Conservation (phyloP, 192 early-diverging fungal genomes). For the Backusella parvicylindrica region DNA sequence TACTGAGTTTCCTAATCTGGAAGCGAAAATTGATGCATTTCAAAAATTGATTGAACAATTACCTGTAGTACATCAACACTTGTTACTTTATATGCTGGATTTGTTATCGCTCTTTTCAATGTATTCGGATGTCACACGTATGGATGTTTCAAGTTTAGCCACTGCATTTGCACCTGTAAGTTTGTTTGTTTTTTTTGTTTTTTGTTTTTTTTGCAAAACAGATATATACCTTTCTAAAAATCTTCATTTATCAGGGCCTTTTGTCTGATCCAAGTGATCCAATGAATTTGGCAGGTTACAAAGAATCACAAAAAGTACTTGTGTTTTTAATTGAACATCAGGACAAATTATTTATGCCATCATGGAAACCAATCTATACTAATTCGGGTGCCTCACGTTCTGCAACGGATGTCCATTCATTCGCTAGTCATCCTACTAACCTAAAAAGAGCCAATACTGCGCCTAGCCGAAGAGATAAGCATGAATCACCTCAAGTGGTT, state of each 20-base stretch:
- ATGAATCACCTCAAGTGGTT: constrained; percentile 15
- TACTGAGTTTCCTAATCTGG: not conserved
- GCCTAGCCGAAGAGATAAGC: constrained; percentile 6
- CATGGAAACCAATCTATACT: constrained; percentile 50
- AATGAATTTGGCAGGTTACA: constrained; percentile 69
- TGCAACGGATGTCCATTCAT: not conserved
- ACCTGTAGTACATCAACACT: constrained; percentile 53
- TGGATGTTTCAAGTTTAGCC: constrained; percentile 69
- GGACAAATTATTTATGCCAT: constrained; percentile 39
- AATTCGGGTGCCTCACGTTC: not conserved
- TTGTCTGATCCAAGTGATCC: constrained; percentile 66
- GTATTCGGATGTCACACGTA: constrained; percentile 51
- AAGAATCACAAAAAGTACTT: constrained; percentile 60
- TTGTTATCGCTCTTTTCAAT: constrained; percentile 52
- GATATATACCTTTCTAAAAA: no score
- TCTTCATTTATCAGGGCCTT: no score
- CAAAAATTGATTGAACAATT: constrained; percentile 51
- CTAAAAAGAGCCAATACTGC: constrained; percentile 18
- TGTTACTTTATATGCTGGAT: constrained; percentile 65
- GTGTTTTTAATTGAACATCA: constrained; percentile 68
- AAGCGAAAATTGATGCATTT: constrained; percentile 41
- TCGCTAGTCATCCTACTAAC: not conserved
- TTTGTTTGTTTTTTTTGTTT: no score
- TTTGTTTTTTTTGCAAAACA: no score
- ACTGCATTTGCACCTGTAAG: constrained; percentile 71